Evolutionary conservation across 1,139 yeast genomes (phyloP), one percentile per base, ranked within the genome.

Genomic region (Taphrina populina): DNA sequence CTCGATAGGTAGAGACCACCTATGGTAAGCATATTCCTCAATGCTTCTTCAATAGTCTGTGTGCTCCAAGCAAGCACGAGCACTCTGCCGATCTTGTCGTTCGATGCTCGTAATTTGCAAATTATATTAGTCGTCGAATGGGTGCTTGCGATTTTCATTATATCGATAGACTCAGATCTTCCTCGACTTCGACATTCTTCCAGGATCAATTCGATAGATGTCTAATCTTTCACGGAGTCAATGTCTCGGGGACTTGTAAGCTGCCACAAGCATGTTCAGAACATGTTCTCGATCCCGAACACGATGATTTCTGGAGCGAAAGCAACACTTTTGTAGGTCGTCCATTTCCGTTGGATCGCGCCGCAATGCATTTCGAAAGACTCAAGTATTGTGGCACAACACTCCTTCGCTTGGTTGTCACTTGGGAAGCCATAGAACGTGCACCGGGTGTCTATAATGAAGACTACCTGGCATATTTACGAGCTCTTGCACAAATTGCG

Each of bases 351-450:
- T 64, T 88, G 23, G 80, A 76, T 8, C 90, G 86, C 24, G 92
- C 94, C 0, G 79, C 73, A 51, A 72, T 66, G 57, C 96, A 88
- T 68, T 73, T 88, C 47, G 72, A 69, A 24, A 71, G 95, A 58
- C 79, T 88, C 65, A 84, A 83, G 66, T 75, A 83, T 10, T 79
- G 92, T 80, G 96, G 96, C 0, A 86, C 78, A 68, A 88, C 88
- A 67, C 77, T 84, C 7, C 77, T 88, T 23, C 71, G 96, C 58
- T 85, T 82, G 65, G 74, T 88, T 13, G 73, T 85, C 45, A 84
- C 95, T 0, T 90, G 96, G 96, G 97, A 90, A 66, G 94, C 96
- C 0, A 65, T 90, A 6, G 96, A 90, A 67, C 73, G 71, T 49
- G 96, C 95, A 0, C 97, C 96, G 55, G 95, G 88, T 0, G 70